These are phyloP conservation scores for Pholiota conissans DNA, from an alignment of 768 basidiomycete genomes.

Conservation along the genomic window DNA sequence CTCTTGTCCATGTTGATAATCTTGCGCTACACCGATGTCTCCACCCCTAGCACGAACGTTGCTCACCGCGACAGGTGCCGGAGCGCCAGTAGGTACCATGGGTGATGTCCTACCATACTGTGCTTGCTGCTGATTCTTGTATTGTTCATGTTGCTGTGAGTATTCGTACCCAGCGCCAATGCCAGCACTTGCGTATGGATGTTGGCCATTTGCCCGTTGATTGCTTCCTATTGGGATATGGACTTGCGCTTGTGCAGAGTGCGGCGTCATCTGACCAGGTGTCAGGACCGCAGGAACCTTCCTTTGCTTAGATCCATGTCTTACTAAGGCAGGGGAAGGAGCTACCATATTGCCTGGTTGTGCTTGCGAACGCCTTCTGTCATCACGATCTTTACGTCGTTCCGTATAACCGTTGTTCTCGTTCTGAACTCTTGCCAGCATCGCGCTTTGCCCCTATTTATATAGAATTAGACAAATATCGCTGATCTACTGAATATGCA, in stretches of 20 bases:
- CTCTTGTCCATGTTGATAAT: conserved; percentile 50
- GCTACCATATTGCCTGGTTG: conserved; percentile 60
- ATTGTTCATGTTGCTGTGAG: conserved; percentile 54
- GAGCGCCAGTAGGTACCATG: conserved; percentile 72
- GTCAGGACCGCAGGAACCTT: conserved; percentile 60
- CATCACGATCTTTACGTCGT: conserved; percentile 65
- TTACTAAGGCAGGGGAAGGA: conserved; percentile 78
- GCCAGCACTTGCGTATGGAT: conserved; percentile 69
- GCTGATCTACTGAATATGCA: conserved; percentile 15
- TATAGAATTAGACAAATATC: neutral
- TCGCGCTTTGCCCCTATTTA: conserved; percentile 60
- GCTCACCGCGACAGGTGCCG: conserved; percentile 72
- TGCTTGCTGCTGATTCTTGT: conserved; percentile 43
- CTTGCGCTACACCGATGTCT: conserved; percentile 61
- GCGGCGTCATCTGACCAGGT: conserved; percentile 66
- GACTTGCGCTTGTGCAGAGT: conserved; percentile 73
- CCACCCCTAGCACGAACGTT: conserved; percentile 70
- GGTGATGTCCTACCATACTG: conserved; percentile 79
- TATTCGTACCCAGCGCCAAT: conserved; percentile 61
- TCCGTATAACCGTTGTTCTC: conserved; percentile 43
- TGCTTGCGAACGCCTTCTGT: conserved; percentile 63
- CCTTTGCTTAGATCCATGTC: conserved; percentile 72
- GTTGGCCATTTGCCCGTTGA: conserved; percentile 52
- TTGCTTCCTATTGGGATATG: conserved; percentile 65
- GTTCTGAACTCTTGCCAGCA: conserved; percentile 64